A percentile compares a stretch with the other conserved stretches of the same genome.
Conservation (phyloP, 1,284 basidiomycete species). For the Ustilago crameri region DNA sequence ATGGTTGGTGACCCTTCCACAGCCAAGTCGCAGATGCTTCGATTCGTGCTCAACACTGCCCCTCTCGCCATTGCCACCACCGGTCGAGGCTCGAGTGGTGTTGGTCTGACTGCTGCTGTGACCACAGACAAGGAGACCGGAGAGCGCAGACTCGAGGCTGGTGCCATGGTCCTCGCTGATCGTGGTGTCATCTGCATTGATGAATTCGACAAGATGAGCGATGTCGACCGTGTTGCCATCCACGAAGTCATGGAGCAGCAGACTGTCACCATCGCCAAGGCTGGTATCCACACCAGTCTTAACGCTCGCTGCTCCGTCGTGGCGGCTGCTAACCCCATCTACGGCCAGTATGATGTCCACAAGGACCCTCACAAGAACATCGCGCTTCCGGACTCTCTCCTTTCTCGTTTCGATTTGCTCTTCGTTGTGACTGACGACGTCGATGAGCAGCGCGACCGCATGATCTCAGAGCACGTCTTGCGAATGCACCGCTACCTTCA, state of each 20-base stretch:
- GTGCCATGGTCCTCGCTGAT: constrained; percentile 99
- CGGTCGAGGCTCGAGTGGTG: constrained; percentile 94
- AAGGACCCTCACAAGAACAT: constrained; percentile 99
- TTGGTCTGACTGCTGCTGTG: constrained; percentile 99
- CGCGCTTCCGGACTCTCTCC: constrained; percentile 94
- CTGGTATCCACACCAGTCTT: constrained; percentile 96
- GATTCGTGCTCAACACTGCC: constrained; percentile 95
- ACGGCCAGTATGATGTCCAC: constrained; percentile 99
- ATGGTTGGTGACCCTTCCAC: constrained; percentile 99
- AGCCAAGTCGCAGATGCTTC: constrained; percentile 95
- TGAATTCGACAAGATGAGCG: constrained; percentile 99
- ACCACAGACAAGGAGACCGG: constrained; percentile 96
- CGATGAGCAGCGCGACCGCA: constrained; percentile 90
- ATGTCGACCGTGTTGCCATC: constrained; percentile 98
- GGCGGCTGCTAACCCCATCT: constrained; percentile 98
- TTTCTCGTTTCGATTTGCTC: constrained; percentile 98
- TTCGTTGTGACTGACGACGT: constrained; percentile 99
- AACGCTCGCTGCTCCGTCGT: constrained; percentile 98
- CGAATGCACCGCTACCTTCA: constrained; percentile 97
- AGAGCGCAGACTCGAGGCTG: constrained; percentile 94
- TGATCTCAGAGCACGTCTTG: constrained; percentile 96
- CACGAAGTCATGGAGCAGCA: constrained; percentile 99
- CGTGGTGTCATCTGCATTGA: constrained; percentile 99
- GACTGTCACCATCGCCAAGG: constrained; percentile 98
- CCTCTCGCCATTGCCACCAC: constrained; percentile 98